Percentiles rank a stretch among this genome's conserved stretches.
Evolutionary conservation across 2,329 filamentous ascomycete genomes (phyloP).

Genomic region (Scytalidium sp.): DNA sequence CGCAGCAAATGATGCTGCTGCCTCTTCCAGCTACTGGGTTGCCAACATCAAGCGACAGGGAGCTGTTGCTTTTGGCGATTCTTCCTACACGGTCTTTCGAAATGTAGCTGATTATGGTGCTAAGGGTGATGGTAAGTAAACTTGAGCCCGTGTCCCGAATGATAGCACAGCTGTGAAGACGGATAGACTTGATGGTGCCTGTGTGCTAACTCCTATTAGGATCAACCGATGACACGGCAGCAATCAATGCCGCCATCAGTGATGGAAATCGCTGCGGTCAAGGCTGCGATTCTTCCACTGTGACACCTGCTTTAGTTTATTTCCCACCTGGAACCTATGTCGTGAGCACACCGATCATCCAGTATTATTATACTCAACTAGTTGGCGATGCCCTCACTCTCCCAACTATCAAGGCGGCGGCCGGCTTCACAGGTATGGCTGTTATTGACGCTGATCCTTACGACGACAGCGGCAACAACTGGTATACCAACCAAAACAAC

Average conservation of each 20-base stretch:
- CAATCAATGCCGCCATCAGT: constrained; percentile 81
- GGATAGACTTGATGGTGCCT: not conserved
- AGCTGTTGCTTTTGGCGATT: constrained; percentile 30
- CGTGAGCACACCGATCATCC: constrained; percentile 74
- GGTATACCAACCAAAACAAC: constrained; percentile 78
- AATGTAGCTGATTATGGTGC: constrained; percentile 77
- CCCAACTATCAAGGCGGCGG: constrained; percentile 72
- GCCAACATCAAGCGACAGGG: constrained; percentile 27
- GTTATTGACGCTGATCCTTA: constrained; percentile 91
- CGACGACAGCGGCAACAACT: constrained; percentile 62
- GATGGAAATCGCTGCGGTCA: constrained; percentile 76
- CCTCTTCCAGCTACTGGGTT: constrained; percentile 25
- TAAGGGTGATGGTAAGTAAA: constrained; percentile 61
- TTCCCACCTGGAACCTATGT: constrained; percentile 87
- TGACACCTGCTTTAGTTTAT: constrained; percentile 83
- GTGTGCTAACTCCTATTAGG: constrained; percentile 46
- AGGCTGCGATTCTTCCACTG: constrained; percentile 79
- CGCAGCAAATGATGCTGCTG: constrained; percentile 8
- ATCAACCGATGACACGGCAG: constrained; percentile 74
- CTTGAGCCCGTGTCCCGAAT: not conserved
- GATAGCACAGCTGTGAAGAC: too few species aligned
- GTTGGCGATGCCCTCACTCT: constrained; percentile 73
- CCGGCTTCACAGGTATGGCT: constrained; percentile 78
- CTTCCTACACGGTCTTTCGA: constrained; percentile 69
- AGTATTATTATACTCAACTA: constrained; percentile 92